Evolutionary conservation across 129 eudicot genomes (phyloP).

Genomic region (Smallanthus sonchifolius): DNA sequence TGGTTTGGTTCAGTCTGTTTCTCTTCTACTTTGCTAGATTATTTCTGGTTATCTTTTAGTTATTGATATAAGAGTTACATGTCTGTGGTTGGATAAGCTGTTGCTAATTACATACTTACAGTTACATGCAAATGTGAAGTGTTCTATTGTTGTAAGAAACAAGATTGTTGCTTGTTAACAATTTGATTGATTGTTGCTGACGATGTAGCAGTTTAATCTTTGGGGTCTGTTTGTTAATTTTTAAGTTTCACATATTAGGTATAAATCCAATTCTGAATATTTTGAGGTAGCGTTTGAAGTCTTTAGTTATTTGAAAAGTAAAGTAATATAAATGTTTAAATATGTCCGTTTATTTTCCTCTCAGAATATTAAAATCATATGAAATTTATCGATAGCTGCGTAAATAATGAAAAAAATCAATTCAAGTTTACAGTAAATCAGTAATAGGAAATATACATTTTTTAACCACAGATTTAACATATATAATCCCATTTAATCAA

Average conservation of each 20-base stretch:
- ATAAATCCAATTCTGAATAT: not conserved
- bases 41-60: not conserved
- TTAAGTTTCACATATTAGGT: not conserved
- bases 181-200: not conserved
- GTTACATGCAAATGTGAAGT: not conserved
- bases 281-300: not conserved
- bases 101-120: not conserved
- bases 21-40: not conserved
- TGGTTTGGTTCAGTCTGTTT: not conserved
- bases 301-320: not conserved
- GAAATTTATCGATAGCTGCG: not conserved
- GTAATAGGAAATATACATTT: not conserved
- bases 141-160: not conserved
- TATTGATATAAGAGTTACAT: not conserved
- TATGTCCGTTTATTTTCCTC: not conserved
- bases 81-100: conserved; percentile 5
- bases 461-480: not conserved
- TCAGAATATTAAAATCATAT: not conserved
- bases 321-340: not conserved
- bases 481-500: not conserved
- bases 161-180: not conserved
- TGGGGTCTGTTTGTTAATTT: not conserved
- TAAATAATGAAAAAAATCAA: not conserved
- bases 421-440: not conserved
- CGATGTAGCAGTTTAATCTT: not conserved